Conservation (phyloP, 352 stramenopile species). For the Hyaloperonospora arabidopsidis region DNA sequence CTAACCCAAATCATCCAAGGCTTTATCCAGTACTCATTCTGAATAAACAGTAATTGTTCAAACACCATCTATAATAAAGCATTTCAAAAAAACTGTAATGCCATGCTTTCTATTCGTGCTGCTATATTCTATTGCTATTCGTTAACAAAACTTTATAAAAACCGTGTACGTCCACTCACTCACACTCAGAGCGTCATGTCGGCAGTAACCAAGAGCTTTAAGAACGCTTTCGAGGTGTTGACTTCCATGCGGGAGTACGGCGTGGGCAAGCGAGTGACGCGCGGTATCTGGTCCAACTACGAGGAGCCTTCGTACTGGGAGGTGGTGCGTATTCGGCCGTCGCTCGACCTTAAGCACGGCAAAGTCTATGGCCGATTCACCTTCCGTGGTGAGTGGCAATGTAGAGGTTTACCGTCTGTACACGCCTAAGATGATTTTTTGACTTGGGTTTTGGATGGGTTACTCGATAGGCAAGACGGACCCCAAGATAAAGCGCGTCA, state of each 20-base stretch:
- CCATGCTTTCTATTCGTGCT: no score
- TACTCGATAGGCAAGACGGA: conserved; percentile 52
- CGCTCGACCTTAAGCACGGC: conserved; percentile 75
- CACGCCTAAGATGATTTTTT: no score
- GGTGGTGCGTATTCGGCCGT: conserved; percentile 68
- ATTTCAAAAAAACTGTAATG: no score
- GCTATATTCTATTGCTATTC: no score
- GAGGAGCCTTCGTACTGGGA: conserved; percentile 71
- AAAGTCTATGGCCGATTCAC: conserved; percentile 78
- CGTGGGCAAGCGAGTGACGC: conserved; percentile 59
- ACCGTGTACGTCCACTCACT: no score
- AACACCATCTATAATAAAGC: no score
- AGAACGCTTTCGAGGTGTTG: conserved; percentile 74
- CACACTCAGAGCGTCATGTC: conserved; percentile 31
- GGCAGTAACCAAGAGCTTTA: conserved; percentile 33
- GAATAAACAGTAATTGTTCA: no score
- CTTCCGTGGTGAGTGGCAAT: conserved; percentile 54
- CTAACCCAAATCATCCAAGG: no score
- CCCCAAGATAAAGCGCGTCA: conserved; percentile 64
- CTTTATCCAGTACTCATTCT: no score
- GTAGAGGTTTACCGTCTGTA: no score
- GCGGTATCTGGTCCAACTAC: conserved; percentile 69
- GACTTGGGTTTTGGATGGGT: not conserved
- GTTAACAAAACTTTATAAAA: no score
- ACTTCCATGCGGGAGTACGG: conserved; percentile 62